Conservation (phyloP, 345 rosid species). For the Psidium guajava region DNA sequence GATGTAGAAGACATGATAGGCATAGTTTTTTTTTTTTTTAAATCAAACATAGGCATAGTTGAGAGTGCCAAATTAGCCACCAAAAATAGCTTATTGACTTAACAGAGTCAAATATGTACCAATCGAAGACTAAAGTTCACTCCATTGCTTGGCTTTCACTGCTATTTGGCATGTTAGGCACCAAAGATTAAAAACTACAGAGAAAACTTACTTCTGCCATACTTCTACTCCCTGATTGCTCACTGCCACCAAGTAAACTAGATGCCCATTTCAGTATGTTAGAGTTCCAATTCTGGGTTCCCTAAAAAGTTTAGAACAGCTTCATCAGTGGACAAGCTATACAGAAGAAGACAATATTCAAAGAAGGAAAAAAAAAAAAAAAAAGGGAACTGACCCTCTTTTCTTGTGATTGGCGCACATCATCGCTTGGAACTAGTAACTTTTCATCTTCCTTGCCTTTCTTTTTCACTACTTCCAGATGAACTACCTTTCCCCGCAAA, state of each 20-base stretch:
- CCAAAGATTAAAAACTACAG: not conserved
- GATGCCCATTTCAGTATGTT: slow-evolving; percentile 94
- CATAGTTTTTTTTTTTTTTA: not conserved
- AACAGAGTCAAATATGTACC: not conserved
- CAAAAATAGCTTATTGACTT: not conserved
- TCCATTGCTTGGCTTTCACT: not conserved
- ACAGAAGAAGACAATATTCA: not conserved
- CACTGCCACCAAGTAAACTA: slow-evolving; percentile 61
- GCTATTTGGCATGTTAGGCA: not conserved
- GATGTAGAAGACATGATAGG: not conserved
- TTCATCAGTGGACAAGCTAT: not conserved
- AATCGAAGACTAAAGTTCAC: not conserved
- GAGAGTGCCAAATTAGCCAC: not conserved
- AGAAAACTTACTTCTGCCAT: not conserved
- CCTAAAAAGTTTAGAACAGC: slow-evolving; percentile 20
- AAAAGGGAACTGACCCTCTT: slow-evolving; percentile 31
- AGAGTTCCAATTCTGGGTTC: slow-evolving; percentile 60
- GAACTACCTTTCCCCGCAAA: slow-evolving; percentile 93
- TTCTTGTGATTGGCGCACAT: slow-evolving; percentile 31
- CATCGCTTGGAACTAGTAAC: slow-evolving; percentile 59
- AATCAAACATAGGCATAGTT: not conserved
- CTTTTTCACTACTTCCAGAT: slow-evolving; percentile 76
- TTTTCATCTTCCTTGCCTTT: slow-evolving; percentile 91
- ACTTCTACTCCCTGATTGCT: slow-evolving; percentile 27
- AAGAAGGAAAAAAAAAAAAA: not conserved